These are phyloP conservation scores for Miscanthus lutarioriparius DNA, from an alignment of 176 grass and related monocot species.

Conservation along the genomic window DNA sequence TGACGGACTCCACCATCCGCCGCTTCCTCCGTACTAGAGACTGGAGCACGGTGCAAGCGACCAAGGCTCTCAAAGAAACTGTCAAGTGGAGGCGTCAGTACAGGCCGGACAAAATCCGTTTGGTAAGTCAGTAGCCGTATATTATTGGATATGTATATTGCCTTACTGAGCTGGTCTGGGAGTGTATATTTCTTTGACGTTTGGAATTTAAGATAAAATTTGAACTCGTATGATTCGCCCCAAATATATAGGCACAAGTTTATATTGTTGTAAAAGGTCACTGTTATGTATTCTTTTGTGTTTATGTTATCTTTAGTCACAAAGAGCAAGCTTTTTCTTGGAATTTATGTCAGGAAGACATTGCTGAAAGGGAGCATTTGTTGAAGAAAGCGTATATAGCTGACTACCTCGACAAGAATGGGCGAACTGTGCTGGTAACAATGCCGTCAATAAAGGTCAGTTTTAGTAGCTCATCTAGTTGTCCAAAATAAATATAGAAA, in stretches of 20 bases:
- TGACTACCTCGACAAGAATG: conserved; percentile 57
- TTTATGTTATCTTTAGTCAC: not conserved
- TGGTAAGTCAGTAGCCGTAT: too few species aligned
- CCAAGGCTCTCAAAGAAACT: conserved; percentile 48
- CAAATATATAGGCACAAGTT: not conserved
- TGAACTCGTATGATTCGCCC: too few species aligned
- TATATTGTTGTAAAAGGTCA: too few species aligned
- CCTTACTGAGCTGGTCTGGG: too few species aligned
- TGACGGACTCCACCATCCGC: conserved; percentile 44
- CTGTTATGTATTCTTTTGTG: too few species aligned
- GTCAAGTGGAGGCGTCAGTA: not conserved
- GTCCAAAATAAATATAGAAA: not conserved
- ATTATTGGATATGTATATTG: too few species aligned
- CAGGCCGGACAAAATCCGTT: too few species aligned
- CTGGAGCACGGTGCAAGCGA: conserved; percentile 42
- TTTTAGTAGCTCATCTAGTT: not conserved
- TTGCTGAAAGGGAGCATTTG: conserved; percentile 34
- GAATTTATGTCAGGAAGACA: conserved; percentile 46
- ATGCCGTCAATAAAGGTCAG: conserved; percentile 33
- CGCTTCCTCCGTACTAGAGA: conserved; percentile 45
- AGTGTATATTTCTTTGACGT: too few species aligned
- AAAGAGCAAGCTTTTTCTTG: not conserved
- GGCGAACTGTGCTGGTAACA: conserved; percentile 40
- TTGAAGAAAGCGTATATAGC: conserved; percentile 38
- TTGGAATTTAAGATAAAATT: too few species aligned